A percentile compares a stretch with the other conserved stretches of the same genome.
Evolutionary conservation across 176 grass and related monocot genomes (phyloP).

Genomic region (Stipa capillata): DNA sequence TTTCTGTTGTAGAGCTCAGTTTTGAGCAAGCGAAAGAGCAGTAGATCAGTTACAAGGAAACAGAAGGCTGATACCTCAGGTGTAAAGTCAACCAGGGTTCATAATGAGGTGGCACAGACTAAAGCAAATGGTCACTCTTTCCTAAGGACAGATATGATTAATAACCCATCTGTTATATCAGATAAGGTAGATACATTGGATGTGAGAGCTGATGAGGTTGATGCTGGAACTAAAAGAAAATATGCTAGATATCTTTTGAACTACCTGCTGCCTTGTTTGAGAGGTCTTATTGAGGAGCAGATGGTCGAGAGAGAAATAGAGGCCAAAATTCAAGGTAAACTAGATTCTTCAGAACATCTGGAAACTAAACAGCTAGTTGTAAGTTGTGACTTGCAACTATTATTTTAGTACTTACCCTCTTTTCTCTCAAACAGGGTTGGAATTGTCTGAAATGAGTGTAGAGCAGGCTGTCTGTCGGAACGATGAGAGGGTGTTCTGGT

Average conservation of each 20-base stretch:
- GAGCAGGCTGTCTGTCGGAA: conserved; percentile 31
- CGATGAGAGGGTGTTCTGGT: conserved; percentile 63
- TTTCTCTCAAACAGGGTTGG: conserved; percentile 24
- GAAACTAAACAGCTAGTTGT: neutral
- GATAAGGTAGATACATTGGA: neutral
- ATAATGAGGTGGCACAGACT: neutral
- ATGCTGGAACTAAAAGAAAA: conserved; percentile 17
- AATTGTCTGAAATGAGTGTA: conserved; percentile 23
- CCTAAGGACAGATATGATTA: neutral
- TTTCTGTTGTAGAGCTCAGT: conserved; percentile 6
- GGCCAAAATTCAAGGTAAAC: conserved; percentile 42
- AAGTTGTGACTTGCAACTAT: conserved; percentile 3
- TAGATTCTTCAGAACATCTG: neutral
- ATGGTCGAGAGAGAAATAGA: conserved; percentile 49
- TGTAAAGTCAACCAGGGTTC: neutral
- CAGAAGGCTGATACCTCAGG: neutral
- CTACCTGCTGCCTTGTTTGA: conserved; percentile 53
- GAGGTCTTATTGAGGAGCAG: conserved; percentile 39
- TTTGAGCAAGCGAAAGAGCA: neutral
- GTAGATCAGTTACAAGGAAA: neutral
- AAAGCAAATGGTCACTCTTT: neutral
- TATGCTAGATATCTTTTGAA: conserved; percentile 47
- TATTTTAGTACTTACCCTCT: neutral
- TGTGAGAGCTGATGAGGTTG: neutral
- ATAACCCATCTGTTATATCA: neutral